Percentiles rank a stretch among this genome's conserved stretches.
phyloP scores from a whole-genome alignment of 768 basidiomycete genomes.

The Mycena rebaudengoi region DNA sequence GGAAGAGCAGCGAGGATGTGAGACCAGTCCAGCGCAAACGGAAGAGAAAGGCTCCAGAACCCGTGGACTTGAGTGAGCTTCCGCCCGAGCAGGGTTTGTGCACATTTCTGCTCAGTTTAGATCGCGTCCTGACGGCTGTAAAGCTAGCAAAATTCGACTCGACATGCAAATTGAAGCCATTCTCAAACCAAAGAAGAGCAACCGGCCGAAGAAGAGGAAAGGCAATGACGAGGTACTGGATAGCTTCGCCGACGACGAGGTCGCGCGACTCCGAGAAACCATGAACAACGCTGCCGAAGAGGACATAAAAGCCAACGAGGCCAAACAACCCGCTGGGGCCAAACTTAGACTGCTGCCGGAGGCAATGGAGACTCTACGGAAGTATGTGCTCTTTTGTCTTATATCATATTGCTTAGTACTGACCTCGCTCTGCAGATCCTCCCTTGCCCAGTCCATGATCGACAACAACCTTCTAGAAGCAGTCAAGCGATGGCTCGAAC shows the following conservation, averaged over 20 bases:
- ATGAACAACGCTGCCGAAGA: slow-evolving; percentile 90
- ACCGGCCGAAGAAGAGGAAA: slow-evolving; percentile 76
- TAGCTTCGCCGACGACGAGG: slow-evolving; percentile 88
- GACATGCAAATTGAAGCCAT: slow-evolving; percentile 90
- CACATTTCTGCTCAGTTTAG: neutral
- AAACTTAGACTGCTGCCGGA: slow-evolving; percentile 89
- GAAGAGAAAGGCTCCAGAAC: slow-evolving; percentile 67
- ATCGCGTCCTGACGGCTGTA: slow-evolving; percentile 5
- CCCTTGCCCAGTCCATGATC: slow-evolving; percentile 89
- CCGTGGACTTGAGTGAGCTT: slow-evolving; percentile 72
- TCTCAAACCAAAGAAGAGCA: slow-evolving; percentile 79
- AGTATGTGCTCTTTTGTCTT: slow-evolving; percentile 60
- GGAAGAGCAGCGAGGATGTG: slow-evolving; percentile 32
- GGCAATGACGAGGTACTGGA: slow-evolving; percentile 86
- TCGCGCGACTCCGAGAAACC: slow-evolving; percentile 84
- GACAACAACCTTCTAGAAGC: slow-evolving; percentile 95
- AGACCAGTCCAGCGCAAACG: slow-evolving; percentile 53
- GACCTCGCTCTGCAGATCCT: slow-evolving; percentile 60
- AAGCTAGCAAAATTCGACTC: slow-evolving; percentile 80
- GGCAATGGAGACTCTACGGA: slow-evolving; percentile 92
- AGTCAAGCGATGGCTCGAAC: slow-evolving; percentile 92
- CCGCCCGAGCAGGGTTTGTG: slow-evolving; percentile 79
- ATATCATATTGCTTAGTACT: slow-evolving; percentile 17
- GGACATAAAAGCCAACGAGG: slow-evolving; percentile 81
- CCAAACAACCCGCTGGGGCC: slow-evolving; percentile 81